A percentile compares a stretch with the other conserved stretches of the same genome.
Conservation (phyloP, 106 monocot genomes). For the Dendrobium officinale region DNA sequence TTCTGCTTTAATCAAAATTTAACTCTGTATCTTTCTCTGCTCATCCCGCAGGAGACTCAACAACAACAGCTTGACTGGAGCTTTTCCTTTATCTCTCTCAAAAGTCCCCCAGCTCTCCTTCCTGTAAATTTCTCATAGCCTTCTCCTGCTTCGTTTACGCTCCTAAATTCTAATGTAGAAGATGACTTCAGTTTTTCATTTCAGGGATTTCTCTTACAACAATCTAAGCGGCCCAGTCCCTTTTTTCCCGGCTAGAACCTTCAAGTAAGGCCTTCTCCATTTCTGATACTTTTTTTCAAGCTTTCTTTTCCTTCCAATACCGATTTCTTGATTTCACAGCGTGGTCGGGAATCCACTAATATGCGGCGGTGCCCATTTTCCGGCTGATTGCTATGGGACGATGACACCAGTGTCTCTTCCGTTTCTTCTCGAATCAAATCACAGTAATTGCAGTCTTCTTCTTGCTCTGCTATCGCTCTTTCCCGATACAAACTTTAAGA, state of each 20-base stretch:
- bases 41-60: constrained; percentile 64
- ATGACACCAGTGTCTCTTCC: constrained; percentile 38
- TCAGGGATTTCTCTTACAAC: constrained; percentile 92
- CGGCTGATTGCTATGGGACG: constrained; percentile 46
- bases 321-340: constrained; percentile 18
- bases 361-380: constrained; percentile 56
- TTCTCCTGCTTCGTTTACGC: neutral
- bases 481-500: neutral
- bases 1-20: neutral
- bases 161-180: neutral
- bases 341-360: constrained; percentile 79
- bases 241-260: constrained; percentile 68
- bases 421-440: constrained; percentile 31
- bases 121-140: constrained; percentile 33
- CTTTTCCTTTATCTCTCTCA: constrained; percentile 65
- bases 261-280: constrained; percentile 50
- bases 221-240: constrained; percentile 89
- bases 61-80: constrained; percentile 87
- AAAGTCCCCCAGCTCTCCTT: constrained; percentile 72
- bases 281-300: neutral
- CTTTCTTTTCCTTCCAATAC: neutral
- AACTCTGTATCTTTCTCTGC: neutral
- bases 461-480: neutral
- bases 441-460: constrained; percentile 26
- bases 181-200: neutral